Base-by-base conservation (phyloP, 2,329 filamentous ascomycete species). In the Ascochyta koolunga region DNA sequence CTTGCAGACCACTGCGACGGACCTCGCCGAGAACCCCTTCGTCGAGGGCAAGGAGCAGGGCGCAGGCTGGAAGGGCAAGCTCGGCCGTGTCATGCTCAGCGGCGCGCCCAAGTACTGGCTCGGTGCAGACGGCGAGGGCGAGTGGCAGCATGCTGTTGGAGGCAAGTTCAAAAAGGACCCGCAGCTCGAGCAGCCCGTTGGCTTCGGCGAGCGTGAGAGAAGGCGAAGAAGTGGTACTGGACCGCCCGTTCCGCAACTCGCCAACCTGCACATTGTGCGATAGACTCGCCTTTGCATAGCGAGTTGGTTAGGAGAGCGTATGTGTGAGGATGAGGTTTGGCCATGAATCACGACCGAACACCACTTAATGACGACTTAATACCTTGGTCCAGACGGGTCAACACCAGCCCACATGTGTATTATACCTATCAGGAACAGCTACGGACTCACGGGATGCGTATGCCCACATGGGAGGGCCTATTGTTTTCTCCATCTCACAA, bases 61-160 rank as follows among this genome's bases (percentile, higher is more conserved):
- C 10, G 82, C 89, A 58, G 92, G 92, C 16, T 92, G 89, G 85
- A 83, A 83, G 72, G 93, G 92, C 29, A 87, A 85, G 66, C 68
- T 96, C 10, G 93, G 92, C n/a, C 83, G 93, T 45, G 70, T 83
- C 27, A 90, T 97, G 89, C 82, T 96, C 24, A 82, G 82, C 9
- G 80, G 91, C 21, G 89, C 89, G 33, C 84, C 84, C 61, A 82
- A 81, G 52, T 97, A 96, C 78, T 97, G 93, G 92, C 79, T 96
- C 15, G 89, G 89, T 56, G 85, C 85, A 45, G 78, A 85, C 51
- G 84, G 81, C 55, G 80, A 84, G 53, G 75, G 87, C 42, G 86
- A 86, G 56, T 95, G 90, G 90, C 83, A 87, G 67, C 81, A 83
- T 40, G 83, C 81, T 9, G 79, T 87, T 61, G 80, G 82, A 59